A percentile compares a stretch with the other conserved stretches of the same genome.
Conservation (phyloP, 2,329 filamentous ascomycete species). For the Boeremia exigua region DNA sequence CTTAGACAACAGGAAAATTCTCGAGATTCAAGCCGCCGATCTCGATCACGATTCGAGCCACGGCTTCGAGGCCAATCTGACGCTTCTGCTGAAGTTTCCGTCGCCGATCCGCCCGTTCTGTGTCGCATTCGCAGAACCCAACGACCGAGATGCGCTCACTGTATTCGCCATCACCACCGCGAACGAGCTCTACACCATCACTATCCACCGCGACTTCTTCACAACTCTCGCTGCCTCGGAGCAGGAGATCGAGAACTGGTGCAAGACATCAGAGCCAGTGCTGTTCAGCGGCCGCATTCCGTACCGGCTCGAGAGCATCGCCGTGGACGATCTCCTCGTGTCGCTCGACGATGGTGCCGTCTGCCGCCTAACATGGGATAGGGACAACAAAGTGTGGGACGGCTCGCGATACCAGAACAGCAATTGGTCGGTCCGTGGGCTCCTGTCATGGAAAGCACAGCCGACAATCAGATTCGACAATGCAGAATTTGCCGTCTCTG, state of each 20-base stretch:
- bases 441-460: slow-evolving; percentile 70
- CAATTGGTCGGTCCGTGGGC: slow-evolving; percentile 67
- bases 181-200: slow-evolving; percentile 84
- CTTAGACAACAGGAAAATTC: slow-evolving; percentile 75
- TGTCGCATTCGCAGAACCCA: slow-evolving; percentile 80
- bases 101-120: slow-evolving; percentile 76
- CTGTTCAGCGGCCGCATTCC: slow-evolving; percentile 78
- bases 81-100: slow-evolving; percentile 79
- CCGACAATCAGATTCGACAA: slow-evolving; percentile 70
- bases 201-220: slow-evolving; percentile 83
- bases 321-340: slow-evolving; percentile 75
- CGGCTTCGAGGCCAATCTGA: slow-evolving; percentile 71
- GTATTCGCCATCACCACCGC: slow-evolving; percentile 80
- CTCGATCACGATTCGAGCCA: slow-evolving; percentile 71
- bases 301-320: slow-evolving; percentile 79
- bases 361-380: slow-evolving; percentile 62
- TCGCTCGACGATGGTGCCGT: slow-evolving; percentile 81
- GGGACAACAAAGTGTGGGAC: slow-evolving; percentile 61
- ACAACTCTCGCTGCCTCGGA: slow-evolving; percentile 72
- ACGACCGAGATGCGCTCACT: slow-evolving; percentile 77
- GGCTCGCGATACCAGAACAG: slow-evolving; percentile 77
- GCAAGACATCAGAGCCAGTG: slow-evolving; percentile 75
- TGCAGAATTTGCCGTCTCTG: slow-evolving; percentile 65
- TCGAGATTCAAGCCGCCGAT: slow-evolving; percentile 86
- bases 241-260: slow-evolving; percentile 75